phyloP scores from a whole-genome alignment of 164 flowering plant genomes.

The Nymphaea thermarum region DNA sequence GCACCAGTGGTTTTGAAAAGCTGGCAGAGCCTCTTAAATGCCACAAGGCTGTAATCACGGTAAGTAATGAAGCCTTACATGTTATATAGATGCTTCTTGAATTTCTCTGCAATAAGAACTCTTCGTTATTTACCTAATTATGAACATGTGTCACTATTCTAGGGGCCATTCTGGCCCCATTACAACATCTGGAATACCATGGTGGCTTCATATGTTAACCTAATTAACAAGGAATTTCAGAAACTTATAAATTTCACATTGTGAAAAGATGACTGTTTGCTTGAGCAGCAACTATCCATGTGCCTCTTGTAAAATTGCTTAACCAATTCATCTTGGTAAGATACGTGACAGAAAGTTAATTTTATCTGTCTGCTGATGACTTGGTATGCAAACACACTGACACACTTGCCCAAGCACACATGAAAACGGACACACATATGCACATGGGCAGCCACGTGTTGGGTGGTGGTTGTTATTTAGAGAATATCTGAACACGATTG shows the following conservation, averaged over 20 bases:
- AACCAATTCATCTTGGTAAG: background rate
- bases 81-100: background rate
- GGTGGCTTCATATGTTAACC: background rate
- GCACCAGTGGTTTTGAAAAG: constrained; percentile 25
- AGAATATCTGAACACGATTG: too few relatives aligned
- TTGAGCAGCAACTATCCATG: background rate
- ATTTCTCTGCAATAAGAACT: background rate
- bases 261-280: too few relatives aligned
- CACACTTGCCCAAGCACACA: too few relatives aligned
- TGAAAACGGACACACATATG: too few relatives aligned
- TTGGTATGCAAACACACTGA: too few relatives aligned
- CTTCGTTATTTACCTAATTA: too few relatives aligned
- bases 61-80: constrained; percentile 9
- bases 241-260: background rate
- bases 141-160: background rate
- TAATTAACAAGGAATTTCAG: too few relatives aligned
- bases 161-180: background rate
- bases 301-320: background rate
- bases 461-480: background rate
- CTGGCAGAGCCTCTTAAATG: constrained; percentile 22
- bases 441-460: background rate
- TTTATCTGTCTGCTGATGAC: too few relatives aligned
- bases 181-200: background rate
- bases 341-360: too few relatives aligned
- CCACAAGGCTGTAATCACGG: constrained; percentile 30